Percentiles rank a stretch among this genome's conserved stretches.
phyloP scores from a whole-genome alignment of 2,329 filamentous ascomycete species.

The Xylaria sp. region DNA sequence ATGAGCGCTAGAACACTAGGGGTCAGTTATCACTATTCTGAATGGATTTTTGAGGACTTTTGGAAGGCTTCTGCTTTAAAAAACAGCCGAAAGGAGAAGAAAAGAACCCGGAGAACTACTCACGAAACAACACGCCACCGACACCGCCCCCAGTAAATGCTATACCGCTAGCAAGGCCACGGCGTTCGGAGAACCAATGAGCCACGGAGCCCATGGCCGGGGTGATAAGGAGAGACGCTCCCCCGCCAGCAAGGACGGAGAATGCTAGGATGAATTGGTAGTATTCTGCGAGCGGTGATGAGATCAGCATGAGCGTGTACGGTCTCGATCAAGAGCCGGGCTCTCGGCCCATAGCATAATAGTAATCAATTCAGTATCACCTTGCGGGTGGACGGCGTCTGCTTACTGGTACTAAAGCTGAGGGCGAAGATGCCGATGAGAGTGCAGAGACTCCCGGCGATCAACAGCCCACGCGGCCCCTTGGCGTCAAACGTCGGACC shows the following conservation, averaged over 20 bases:
- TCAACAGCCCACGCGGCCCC: slow-evolving; percentile 26
- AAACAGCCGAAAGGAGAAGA: no score
- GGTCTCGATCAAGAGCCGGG: neutral
- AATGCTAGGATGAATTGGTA: slow-evolving; percentile 31
- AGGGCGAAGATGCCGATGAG: slow-evolving; percentile 28
- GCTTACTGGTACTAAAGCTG: slow-evolving; percentile 28
- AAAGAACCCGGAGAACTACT: no score
- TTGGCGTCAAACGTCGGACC: slow-evolving; percentile 28
- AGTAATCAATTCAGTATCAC: no score
- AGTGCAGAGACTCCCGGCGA: slow-evolving; percentile 28
- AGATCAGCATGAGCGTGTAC: neutral
- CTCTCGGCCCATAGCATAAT: no score
- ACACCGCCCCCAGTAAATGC: slow-evolving; percentile 25
- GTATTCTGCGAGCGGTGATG: slow-evolving; percentile 12
- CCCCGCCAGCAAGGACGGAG: slow-evolving; percentile 22
- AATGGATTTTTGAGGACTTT: no score
- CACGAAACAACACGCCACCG: slow-evolving; percentile 25
- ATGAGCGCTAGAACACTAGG: no score
- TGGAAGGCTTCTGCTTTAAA: no score
- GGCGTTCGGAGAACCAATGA: slow-evolving; percentile 28
- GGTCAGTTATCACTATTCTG: no score
- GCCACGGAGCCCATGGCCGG: slow-evolving; percentile 31
- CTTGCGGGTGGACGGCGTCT: neutral
- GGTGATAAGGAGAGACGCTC: slow-evolving; percentile 26
- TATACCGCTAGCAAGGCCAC: slow-evolving; percentile 29